A percentile compares a stretch with the other conserved stretches of the same genome.
Conservation (phyloP, 306 rosid species). For the Prosopis cineraria region DNA sequence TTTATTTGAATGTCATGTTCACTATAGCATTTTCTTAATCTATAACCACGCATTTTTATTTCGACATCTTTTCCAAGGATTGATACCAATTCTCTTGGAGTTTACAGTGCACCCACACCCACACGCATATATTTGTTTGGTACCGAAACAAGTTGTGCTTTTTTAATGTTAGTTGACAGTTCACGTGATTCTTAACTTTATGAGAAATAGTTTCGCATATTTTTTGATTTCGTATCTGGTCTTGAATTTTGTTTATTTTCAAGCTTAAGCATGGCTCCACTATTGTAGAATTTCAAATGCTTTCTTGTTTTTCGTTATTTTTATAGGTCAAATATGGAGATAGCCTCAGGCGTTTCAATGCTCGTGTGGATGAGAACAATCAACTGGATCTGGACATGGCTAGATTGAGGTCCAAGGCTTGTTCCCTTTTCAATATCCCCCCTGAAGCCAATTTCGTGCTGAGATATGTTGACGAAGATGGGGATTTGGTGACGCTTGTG, state of each 20-base stretch:
- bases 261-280: background rate
- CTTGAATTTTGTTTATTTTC: constrained; percentile 16
- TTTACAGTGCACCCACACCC: background rate
- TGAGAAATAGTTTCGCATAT: background rate
- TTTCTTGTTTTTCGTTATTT: constrained; percentile 19
- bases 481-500: constrained; percentile 76
- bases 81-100: background rate
- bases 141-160: background rate
- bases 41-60: background rate
- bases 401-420: constrained; percentile 60
- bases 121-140: background rate
- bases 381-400: constrained; percentile 71
- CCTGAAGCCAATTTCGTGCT: constrained; percentile 54
- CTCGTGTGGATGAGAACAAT: constrained; percentile 44
- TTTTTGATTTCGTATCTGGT: background rate
- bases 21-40: background rate
- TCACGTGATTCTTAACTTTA: background rate
- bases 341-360: constrained; percentile 81
- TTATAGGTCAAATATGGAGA: constrained; percentile 71
- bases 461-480: constrained; percentile 91
- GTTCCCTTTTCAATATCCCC: constrained; percentile 52
- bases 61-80: background rate
- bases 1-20: background rate
- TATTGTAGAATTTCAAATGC: background rate
- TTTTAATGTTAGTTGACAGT: background rate